Evolutionary conservation across 2,329 filamentous ascomycete genomes (phyloP).

Genomic region (Aurifilum marmelostoma): DNA sequence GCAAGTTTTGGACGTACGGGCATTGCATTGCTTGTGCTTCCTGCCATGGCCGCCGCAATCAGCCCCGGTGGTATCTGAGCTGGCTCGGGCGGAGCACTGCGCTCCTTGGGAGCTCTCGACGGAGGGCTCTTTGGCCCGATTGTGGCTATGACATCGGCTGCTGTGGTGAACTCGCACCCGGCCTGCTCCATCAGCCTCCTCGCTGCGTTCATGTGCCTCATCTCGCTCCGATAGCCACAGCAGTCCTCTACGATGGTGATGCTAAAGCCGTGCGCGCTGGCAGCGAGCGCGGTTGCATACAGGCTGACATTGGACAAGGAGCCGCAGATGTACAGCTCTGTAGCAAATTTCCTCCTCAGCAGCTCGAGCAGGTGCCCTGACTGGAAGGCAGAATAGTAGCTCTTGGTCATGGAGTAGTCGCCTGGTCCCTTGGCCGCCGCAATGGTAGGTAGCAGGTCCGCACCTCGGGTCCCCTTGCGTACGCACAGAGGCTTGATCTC

Average conservation of each 20-base stretch:
- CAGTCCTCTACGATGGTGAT: constrained; percentile 89
- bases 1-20: constrained; percentile 30
- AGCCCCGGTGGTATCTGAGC: constrained; percentile 23
- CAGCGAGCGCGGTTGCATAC: constrained; percentile 89
- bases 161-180: constrained; percentile 68
- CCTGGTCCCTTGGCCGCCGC: constrained; percentile 48
- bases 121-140: constrained; percentile 27
- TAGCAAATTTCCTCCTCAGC: constrained; percentile 85
- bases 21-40: constrained; percentile 24
- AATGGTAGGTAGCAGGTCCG: constrained; percentile 49
- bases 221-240: constrained; percentile 74
- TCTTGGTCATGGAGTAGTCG: constrained; percentile 66
- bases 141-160: constrained; percentile 56
- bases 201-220: constrained; percentile 72
- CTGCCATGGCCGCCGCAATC: constrained; percentile 26
- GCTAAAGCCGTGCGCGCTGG: constrained; percentile 82
- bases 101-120: constrained; percentile 20
- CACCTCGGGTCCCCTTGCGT: constrained; percentile 48
- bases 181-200: constrained; percentile 73
- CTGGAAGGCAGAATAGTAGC: constrained; percentile 86
- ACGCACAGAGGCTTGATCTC: constrained; percentile 47
- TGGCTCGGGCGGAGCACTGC: constrained; percentile 32
- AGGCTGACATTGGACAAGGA: constrained; percentile 86
- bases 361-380: constrained; percentile 72
- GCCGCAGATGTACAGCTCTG: constrained; percentile 87